Base-by-base conservation (phyloP, 1,284 basidiomycete genomes). In the Ustilago bromivora region DNA sequence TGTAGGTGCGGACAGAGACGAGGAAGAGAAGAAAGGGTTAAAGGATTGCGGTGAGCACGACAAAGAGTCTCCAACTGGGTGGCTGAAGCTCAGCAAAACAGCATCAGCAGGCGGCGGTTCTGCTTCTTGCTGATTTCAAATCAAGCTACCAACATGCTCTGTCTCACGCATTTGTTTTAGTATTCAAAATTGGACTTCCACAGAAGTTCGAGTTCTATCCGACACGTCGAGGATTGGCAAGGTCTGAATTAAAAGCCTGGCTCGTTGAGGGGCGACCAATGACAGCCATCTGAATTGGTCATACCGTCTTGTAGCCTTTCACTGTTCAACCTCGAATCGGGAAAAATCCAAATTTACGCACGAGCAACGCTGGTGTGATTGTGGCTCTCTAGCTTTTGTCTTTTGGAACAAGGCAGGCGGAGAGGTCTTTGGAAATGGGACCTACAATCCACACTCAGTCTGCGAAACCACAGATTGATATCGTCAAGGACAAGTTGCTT, bases 271-370 rank as follows among this genome's bases (percentile, higher is more conserved):
- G 47, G 40, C 62, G 67, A 67, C 73, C 73, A 76, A 76, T 76
- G 65, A 68, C 65, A 76, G 65, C 57, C 55, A n/a, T 58, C 51
- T 63, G 61, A 76, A 76, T 76, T 76, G 73, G 64, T 75, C 72
- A 67, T 61, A 67, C 38, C 35, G n/a, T 28, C 46, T 13, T 0
- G 15, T 40, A 31, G 13, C 4, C 43, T 31, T 19, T 41, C n/a
- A 46, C 15, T 10, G 11, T 46, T 46, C 7, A 46, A 46, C n/a
- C 43, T 19, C 35, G 57, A 40, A 65, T 58, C 56, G 51, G 52
- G 56, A 55, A 32, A 38, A 38, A 51, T 28, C 10, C 19, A 57
- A 52, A 60, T 19, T 53, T 40, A 70, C 67, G 67, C 68, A 71
- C 62, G 68, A 52, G 54, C 43, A 46, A 31, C 17, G 43, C 43